Conservation (phyloP, 257 asterid genomes). For the Lycium barbarum region DNA sequence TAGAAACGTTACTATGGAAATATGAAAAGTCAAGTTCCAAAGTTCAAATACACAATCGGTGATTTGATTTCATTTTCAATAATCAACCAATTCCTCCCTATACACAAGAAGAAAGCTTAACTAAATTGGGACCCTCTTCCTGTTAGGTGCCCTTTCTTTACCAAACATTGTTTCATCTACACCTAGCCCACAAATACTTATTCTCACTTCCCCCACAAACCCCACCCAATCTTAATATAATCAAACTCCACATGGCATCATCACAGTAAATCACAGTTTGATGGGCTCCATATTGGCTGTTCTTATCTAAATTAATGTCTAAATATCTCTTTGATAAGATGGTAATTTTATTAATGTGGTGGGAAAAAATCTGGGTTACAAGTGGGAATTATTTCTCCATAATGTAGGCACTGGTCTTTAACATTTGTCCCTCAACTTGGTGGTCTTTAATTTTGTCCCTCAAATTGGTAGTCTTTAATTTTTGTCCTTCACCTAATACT, state of each 20-base stretch:
- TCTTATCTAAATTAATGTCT: conserved; percentile 9
- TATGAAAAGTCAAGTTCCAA: not conserved
- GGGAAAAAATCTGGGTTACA: not conserved
- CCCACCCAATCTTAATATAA: conserved; percentile 5
- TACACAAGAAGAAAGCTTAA: conserved; percentile 11
- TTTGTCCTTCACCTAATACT: too few species aligned
- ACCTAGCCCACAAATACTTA: conserved; percentile 5
- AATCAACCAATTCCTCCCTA: not conserved
- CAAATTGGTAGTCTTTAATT: too few species aligned
- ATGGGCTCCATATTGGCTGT: not conserved
- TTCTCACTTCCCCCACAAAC: not conserved
- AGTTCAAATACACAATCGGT: not conserved
- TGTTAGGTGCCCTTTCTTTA: conserved; percentile 16
- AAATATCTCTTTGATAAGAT: not conserved
- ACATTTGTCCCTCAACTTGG: too few species aligned
- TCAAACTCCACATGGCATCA: conserved; percentile 21
- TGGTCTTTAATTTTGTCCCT: too few species aligned
- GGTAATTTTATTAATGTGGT: not conserved
- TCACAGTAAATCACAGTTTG: conserved; percentile 1
- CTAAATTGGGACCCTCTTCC: conserved; percentile 16
- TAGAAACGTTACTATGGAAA: not conserved
- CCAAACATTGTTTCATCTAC: not conserved
- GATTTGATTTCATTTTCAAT: conserved; percentile 20
- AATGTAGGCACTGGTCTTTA: too few species aligned
- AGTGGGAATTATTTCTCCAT: not conserved